A percentile compares a stretch with the other conserved stretches of the same genome.
phyloP scores from a whole-genome alignment of 2,329 filamentous ascomycete genomes.

The Sporothrix curviconia region DNA sequence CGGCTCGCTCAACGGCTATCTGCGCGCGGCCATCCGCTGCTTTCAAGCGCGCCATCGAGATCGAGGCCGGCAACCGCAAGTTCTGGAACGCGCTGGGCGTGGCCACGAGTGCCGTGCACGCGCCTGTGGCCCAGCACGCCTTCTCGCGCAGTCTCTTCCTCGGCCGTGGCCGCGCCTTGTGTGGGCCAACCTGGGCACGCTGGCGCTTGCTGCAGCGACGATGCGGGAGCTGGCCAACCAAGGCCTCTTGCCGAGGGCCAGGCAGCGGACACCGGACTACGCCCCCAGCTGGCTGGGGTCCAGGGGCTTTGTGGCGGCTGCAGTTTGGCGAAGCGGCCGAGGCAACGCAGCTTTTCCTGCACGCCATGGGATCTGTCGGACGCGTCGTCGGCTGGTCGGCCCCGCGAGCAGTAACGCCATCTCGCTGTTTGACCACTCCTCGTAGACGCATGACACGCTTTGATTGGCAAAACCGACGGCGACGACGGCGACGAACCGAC shows the following conservation, averaged over 20 bases:
- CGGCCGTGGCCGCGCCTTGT: slow-evolving; percentile 77
- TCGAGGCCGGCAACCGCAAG: slow-evolving; percentile 87
- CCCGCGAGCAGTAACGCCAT: slow-evolving; percentile 73
- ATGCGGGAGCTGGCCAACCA: slow-evolving; percentile 81
- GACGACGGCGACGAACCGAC: slow-evolving; percentile 47
- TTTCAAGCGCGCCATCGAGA: slow-evolving; percentile 95
- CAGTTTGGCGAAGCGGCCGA: slow-evolving; percentile 68
- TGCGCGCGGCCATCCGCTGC: slow-evolving; percentile 76
- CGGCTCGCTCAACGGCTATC: slow-evolving; percentile 59
- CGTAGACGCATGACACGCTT: slow-evolving; percentile 44
- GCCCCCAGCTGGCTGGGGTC: slow-evolving; percentile 91
- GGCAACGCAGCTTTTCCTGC: slow-evolving; percentile 81
- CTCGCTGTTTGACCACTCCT: slow-evolving; percentile 79
- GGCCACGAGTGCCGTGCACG: slow-evolving; percentile 77
- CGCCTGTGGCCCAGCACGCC: slow-evolving; percentile 83
- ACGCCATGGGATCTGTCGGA: slow-evolving; percentile 91
- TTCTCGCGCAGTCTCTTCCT: slow-evolving; percentile 89
- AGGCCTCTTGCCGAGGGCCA: slow-evolving; percentile 84
- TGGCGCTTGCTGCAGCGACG: slow-evolving; percentile 81
- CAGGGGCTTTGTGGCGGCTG: slow-evolving; percentile 77
- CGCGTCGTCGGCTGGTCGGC: slow-evolving; percentile 63
- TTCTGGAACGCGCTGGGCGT: slow-evolving; percentile 97
- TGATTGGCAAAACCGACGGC: slow-evolving; percentile 48
- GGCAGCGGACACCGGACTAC: slow-evolving; percentile 89
- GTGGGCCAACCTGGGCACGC: slow-evolving; percentile 85